Conservation (phyloP, 2,329 filamentous ascomycete species). For the Monosporascus cannonballus region DNA sequence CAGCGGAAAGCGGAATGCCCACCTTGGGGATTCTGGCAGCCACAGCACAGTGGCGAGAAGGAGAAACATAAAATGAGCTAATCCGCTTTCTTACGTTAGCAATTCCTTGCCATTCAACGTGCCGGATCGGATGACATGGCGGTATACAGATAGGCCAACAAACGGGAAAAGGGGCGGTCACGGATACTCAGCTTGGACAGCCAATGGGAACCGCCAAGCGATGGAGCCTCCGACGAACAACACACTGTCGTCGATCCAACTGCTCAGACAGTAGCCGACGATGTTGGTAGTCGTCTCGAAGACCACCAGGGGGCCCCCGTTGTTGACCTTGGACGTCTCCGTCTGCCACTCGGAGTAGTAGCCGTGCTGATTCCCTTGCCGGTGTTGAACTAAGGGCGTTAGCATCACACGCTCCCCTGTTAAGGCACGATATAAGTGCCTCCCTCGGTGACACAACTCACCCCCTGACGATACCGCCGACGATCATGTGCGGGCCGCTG, state of each 20-base stretch:
- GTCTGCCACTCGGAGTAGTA: conserved; percentile 25
- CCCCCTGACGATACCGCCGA: conserved; percentile 35
- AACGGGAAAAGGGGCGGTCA: conserved; percentile 16
- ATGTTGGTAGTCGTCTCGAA: conserved; percentile 24
- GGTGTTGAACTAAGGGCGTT: conserved; percentile 23
- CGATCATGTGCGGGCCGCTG: conserved; percentile 31
- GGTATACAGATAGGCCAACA: conserved; percentile 4
- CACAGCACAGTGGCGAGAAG: conserved; percentile 21
- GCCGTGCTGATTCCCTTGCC: conserved; percentile 33
- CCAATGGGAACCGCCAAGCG: conserved; percentile 33
- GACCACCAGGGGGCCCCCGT: conserved; percentile 22
- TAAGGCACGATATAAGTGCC: too few relatives aligned
- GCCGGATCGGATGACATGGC: too few relatives aligned
- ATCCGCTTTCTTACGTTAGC: too few relatives aligned
- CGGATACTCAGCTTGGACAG: conserved; percentile 31
- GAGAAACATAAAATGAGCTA: conserved; percentile 26
- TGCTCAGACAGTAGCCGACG: conserved; percentile 22
- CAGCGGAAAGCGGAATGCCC: not conserved
- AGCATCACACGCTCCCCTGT: not conserved
- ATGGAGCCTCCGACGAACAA: conserved; percentile 22
- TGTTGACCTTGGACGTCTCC: conserved; percentile 22
- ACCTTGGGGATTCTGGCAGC: conserved; percentile 23
- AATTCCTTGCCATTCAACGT: too few relatives aligned
- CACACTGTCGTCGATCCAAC: conserved; percentile 25
- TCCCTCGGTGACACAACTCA: not conserved